Evolutionary conservation across 768 basidiomycete genomes (phyloP).

Genomic region (Suillus subaureus): DNA sequence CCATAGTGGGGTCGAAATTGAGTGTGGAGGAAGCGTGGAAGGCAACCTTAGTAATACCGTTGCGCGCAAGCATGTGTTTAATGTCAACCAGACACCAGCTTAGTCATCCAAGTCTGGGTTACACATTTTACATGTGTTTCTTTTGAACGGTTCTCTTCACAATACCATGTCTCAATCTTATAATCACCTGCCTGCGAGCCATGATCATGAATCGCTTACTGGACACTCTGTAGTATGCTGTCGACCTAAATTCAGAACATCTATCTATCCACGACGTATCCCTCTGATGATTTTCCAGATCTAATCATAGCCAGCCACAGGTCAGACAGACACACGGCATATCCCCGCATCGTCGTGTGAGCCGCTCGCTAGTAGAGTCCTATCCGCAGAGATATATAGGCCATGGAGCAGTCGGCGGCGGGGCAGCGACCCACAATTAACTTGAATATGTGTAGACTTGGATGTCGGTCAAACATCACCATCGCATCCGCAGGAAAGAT

Average conservation of each 20-base stretch:
- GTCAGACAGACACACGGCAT: background rate
- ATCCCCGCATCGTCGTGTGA: background rate
- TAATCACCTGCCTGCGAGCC: background rate
- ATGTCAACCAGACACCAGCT: background rate
- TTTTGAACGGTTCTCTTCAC: background rate
- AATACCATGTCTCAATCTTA: background rate
- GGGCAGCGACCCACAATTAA: background rate
- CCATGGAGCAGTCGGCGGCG: background rate
- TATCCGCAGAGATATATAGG: background rate
- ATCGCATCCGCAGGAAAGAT: background rate
- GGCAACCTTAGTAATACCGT: background rate
- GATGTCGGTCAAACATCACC: background rate
- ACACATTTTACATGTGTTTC: background rate
- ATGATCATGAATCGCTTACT: background rate
- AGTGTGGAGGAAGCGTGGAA: background rate
- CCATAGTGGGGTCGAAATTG: constrained; percentile 17
- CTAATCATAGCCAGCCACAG: background rate
- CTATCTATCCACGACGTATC: background rate
- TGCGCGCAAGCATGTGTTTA: background rate
- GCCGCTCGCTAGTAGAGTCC: background rate
- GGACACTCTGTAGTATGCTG: background rate
- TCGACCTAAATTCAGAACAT: background rate
- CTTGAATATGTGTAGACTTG: background rate
- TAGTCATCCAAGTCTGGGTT: background rate
- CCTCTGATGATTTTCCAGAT: background rate